Base-by-base conservation (phyloP, 805 yeast species). In the Myxozyma neglecta region DNA sequence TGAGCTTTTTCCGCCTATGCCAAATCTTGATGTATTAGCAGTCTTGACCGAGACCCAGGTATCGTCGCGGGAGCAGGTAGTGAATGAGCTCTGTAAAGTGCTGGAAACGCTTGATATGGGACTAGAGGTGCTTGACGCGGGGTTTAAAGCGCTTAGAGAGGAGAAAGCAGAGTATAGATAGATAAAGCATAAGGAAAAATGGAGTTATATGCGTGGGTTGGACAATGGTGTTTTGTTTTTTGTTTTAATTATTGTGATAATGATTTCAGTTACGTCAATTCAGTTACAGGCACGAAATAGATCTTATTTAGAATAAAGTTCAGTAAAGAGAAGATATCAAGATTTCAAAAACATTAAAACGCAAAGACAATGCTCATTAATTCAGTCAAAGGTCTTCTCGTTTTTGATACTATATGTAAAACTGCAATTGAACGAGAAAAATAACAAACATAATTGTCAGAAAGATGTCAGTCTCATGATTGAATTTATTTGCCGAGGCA, bases 121-220 rank as follows among this genome's bases (percentile, higher is more conserved):
- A 10, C 48, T 64, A 32, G 65, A 64, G 14, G 67, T 62, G 13
- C 48, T 64, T n/a, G 67, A 64, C 32, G 60, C 58, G 2, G 67
- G 67, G 20, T 57, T 61, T 39, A 61, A 57, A 47, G 60, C 45
- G 9, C 14, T 64, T 36, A 34, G 56, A 32, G 67, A 61, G 37
- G 67, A 62, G 40, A 63, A 60, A 36, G 35, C 59, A 37, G 57
- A 54, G 46, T 54, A 44, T 34, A 45, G 57, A 36, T 53, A 44
- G 39, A 32, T 3, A n/a, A 37, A 9, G 8, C 20, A 9, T 10
- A 50, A 10, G 8, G 18, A 5, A 13, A 48, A 29, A 29, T 20
- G 11, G 10, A n/a, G 35, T 29, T 35, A 36, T 39, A n/a, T 13
- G 42, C 42, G 16, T 39, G 42, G 16, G 42, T 13, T 39, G 18